Percentiles rank a stretch among this genome's conserved stretches.
These are phyloP conservation scores for Trypanosoma boissoni DNA, from an alignment of 208 protist genomes.

Conservation along the genomic window DNA sequence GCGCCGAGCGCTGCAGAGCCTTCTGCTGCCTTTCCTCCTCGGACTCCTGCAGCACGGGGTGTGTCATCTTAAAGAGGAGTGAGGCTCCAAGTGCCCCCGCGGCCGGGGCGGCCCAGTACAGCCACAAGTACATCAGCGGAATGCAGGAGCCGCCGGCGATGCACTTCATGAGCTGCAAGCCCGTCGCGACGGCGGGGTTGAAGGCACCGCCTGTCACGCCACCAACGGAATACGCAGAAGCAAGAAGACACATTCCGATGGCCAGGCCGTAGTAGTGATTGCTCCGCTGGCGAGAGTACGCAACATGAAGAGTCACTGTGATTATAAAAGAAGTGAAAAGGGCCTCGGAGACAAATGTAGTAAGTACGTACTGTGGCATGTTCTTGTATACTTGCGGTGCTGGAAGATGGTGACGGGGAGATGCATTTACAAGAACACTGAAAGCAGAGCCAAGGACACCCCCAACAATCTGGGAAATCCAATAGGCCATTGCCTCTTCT, in stretches of 20 bases:
- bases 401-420: constrained; percentile 49
- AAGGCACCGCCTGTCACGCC: constrained; percentile 78
- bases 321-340: constrained; percentile 74
- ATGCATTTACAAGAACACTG: constrained; percentile 60
- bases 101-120: constrained; percentile 81
- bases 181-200: constrained; percentile 76
- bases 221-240: constrained; percentile 71
- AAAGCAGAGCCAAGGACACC: constrained; percentile 54
- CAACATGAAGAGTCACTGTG: constrained; percentile 70
- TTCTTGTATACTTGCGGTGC: constrained; percentile 74
- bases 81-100: constrained; percentile 53
- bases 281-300: constrained; percentile 69
- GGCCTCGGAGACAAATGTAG: constrained; percentile 58
- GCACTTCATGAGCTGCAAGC: constrained; percentile 70
- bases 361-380: constrained; percentile 58
- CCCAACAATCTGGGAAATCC: constrained; percentile 77
- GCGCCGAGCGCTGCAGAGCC: constrained; percentile 39
- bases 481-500: constrained; percentile 76
- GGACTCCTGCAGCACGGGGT: constrained; percentile 52
- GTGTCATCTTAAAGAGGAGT: constrained; percentile 73
- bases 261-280: constrained; percentile 79
- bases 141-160: constrained; percentile 65
- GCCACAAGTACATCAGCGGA: constrained; percentile 76
- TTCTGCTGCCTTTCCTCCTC: constrained; percentile 42
- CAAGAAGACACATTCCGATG: constrained; percentile 70